Conservation (phyloP, 2,329 filamentous ascomycete genomes). For the Exophiala phaeomuriformis region DNA sequence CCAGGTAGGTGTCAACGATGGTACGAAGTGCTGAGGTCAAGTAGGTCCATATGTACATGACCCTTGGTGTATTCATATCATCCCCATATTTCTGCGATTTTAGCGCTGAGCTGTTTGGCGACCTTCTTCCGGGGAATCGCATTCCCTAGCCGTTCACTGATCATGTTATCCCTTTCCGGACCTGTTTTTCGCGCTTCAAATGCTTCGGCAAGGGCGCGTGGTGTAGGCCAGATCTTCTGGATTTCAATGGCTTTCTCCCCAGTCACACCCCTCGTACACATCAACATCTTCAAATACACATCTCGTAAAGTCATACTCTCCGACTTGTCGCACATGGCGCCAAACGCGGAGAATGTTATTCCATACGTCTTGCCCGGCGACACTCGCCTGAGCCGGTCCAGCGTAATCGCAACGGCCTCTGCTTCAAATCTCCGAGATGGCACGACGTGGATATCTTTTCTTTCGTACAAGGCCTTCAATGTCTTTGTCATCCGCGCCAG, state of each 20-base stretch:
- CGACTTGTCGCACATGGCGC: conserved; percentile 66
- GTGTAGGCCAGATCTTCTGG: conserved; percentile 70
- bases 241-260: conserved; percentile 74
- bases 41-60: neutral
- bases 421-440: conserved; percentile 33
- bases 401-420: conserved; percentile 58
- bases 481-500: conserved; percentile 63
- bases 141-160: conserved; percentile 49
- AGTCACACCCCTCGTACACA: conserved; percentile 68
- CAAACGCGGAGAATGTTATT: conserved; percentile 65
- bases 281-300: conserved; percentile 75
- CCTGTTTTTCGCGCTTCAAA: conserved; percentile 48
- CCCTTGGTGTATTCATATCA: conserved; percentile 1
- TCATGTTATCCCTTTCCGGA: conserved; percentile 47
- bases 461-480: conserved; percentile 56
- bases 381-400: conserved; percentile 52
- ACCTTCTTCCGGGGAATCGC: conserved; percentile 62
- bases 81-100: conserved; percentile 33
- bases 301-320: conserved; percentile 67
- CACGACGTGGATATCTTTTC: conserved; percentile 21
- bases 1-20: no score
- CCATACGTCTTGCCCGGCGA: conserved; percentile 52
- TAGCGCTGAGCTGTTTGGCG: conserved; percentile 56
- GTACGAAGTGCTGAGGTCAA: no score
- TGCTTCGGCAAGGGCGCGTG: conserved; percentile 62